Conservation (phyloP, 208 protist genomes). For the Porcisia deanei region DNA sequence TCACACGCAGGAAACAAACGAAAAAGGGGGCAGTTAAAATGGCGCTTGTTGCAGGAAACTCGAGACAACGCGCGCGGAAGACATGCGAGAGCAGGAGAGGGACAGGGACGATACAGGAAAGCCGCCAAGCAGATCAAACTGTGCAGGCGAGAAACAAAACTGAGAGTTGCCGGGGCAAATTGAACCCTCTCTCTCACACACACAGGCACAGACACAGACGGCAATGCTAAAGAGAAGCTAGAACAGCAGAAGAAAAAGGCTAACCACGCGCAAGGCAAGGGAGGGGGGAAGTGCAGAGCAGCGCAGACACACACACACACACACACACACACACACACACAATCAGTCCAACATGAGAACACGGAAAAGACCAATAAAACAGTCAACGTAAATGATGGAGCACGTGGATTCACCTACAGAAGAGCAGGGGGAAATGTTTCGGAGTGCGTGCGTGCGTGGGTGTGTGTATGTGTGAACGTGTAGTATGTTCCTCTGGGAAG, state of each 20-base stretch:
- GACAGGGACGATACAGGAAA: not conserved
- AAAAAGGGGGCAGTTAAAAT: not conserved
- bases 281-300: slow-evolving; percentile 7
- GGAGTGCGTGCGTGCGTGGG: not conserved
- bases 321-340: not conserved
- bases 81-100: not conserved
- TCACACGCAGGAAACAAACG: not conserved
- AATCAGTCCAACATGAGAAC: not conserved
- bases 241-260: not conserved
- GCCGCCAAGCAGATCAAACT: slow-evolving; percentile 1
- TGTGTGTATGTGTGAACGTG: not conserved
- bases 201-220: not conserved
- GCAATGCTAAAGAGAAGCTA: slow-evolving; percentile 2
- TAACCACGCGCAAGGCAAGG: slow-evolving; percentile 15
- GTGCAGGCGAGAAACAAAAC: not conserved
- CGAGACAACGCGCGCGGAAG: not conserved
- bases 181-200: too few species aligned
- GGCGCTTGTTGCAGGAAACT: too few species aligned
- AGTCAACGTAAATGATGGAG: not conserved
- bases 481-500: too few species aligned
- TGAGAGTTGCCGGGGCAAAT: not conserved
- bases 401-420: not conserved
- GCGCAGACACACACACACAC: not conserved
- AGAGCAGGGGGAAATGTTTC: not conserved
- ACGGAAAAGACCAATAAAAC: not conserved